Percentiles rank a stretch among this genome's conserved stretches.
Evolutionary conservation across 2,329 filamentous ascomycete genomes (phyloP).

Genomic region (Seiridium cupressi): DNA sequence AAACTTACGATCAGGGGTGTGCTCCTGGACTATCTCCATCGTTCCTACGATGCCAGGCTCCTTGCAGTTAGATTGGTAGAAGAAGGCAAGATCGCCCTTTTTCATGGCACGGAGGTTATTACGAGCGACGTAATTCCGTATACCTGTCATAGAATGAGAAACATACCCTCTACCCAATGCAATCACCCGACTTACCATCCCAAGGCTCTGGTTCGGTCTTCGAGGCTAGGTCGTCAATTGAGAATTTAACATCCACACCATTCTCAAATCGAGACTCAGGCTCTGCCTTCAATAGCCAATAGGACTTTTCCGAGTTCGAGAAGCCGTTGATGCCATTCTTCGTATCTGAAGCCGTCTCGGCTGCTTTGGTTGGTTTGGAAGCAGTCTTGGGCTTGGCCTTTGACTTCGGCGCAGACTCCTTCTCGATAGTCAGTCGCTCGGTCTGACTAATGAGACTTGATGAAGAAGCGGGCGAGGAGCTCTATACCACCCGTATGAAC

Average conservation of each 20-base stretch:
- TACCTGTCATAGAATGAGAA: constrained; percentile 20
- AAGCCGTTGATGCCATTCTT: neutral
- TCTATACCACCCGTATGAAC: neutral
- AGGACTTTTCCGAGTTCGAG: constrained; percentile 34
- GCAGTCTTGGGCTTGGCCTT: neutral
- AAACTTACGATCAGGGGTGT: constrained; percentile 70
- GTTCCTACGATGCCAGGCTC: constrained; percentile 81
- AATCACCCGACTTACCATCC: constrained; percentile 64
- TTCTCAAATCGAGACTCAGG: constrained; percentile 85
- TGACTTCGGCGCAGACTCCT: neutral
- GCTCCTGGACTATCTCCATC: constrained; percentile 86
- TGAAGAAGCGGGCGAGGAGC: neutral
- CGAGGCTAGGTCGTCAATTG: constrained; percentile 81
- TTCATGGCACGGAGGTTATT: constrained; percentile 94
- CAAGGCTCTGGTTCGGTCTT: constrained; percentile 80
- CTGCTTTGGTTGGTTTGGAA: neutral
- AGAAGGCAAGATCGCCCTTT: constrained; percentile 87
- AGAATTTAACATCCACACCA: constrained; percentile 86
- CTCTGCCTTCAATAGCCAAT: constrained; percentile 86
- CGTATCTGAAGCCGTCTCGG: neutral
- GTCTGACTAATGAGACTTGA: neutral
- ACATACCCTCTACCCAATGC: constrained; percentile 1
- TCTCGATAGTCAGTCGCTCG: constrained; percentile 3
- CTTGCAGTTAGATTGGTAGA: constrained; percentile 95
- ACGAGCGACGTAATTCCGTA: constrained; percentile 54